These are phyloP conservation scores for Aspergillus thermomutatus DNA, from an alignment of 2,329 filamentous ascomycete genomes.

Conservation along the genomic window DNA sequence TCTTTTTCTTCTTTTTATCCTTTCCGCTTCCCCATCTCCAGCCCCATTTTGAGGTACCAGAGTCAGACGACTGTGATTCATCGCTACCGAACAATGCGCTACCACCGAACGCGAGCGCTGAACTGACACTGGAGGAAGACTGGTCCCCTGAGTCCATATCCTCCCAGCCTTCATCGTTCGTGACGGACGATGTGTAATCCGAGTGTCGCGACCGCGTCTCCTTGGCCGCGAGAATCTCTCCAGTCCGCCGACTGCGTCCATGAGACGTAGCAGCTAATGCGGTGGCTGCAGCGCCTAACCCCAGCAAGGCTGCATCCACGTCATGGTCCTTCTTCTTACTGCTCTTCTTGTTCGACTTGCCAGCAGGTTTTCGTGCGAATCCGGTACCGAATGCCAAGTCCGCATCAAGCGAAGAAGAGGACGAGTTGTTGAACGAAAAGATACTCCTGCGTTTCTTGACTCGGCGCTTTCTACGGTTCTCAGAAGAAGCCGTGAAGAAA, in stretches of 20 bases:
- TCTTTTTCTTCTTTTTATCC: slow-evolving; percentile 33
- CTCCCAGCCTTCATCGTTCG: slow-evolving; percentile 55
- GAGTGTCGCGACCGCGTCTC: slow-evolving; percentile 25
- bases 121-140: slow-evolving; percentile 52
- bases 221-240: slow-evolving; percentile 30
- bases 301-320: slow-evolving; percentile 47
- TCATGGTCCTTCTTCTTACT: slow-evolving; percentile 29
- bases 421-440: slow-evolving; percentile 60
- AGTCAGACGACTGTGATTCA: slow-evolving; percentile 54
- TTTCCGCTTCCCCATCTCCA: slow-evolving; percentile 58
- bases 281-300: slow-evolving; percentile 46
- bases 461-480: slow-evolving; percentile 50
- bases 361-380: slow-evolving; percentile 37
- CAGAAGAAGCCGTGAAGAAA: slow-evolving; percentile 62
- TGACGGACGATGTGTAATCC: slow-evolving; percentile 23
- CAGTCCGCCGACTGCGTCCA: slow-evolving; percentile 33
- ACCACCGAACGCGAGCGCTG: slow-evolving; percentile 60
- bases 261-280: slow-evolving; percentile 42
- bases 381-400: slow-evolving; percentile 67
- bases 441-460: slow-evolving; percentile 49
- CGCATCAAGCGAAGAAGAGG: slow-evolving; percentile 64
- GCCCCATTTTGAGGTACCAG: slow-evolving; percentile 55
- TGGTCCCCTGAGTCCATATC: slow-evolving; percentile 56
- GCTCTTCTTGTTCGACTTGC: slow-evolving; percentile 33
- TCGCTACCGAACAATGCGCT: slow-evolving; percentile 43